These are phyloP conservation scores for Neocucurbitaria cava DNA, from an alignment of 2,329 filamentous ascomycete genomes.

Conservation along the genomic window DNA sequence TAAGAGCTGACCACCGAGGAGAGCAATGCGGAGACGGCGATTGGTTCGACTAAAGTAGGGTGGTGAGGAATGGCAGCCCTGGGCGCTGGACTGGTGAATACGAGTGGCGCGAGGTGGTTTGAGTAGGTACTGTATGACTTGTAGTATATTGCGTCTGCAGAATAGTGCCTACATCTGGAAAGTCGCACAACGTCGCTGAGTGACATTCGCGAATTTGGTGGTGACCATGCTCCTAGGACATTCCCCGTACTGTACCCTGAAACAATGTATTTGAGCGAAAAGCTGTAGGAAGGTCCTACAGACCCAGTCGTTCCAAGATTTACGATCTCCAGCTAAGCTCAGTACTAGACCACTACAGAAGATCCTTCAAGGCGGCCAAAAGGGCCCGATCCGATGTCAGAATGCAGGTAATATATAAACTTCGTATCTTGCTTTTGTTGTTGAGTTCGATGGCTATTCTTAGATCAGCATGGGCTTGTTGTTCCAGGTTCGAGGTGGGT, in stretches of 20 bases:
- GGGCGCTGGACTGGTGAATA: conserved; percentile 16
- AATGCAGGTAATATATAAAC: conserved; percentile 12
- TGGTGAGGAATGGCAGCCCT: conserved; percentile 11
- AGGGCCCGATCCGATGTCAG: conserved; percentile 1
- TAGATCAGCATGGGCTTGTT: conserved; percentile 1
- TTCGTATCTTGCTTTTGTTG: conserved; percentile 2
- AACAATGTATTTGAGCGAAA: too few species aligned
- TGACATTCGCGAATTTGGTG: background rate
- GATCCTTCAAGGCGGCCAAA: conserved; percentile 3
- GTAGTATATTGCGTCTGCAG: conserved; percentile 33
- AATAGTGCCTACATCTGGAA: conserved; percentile 3
- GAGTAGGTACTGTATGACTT: conserved; percentile 21
- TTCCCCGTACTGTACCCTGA: background rate
- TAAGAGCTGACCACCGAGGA: conserved; percentile 30
- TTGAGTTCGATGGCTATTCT: conserved; percentile 12
- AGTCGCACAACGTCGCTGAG: conserved; percentile 7
- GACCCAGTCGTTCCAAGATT: background rate
- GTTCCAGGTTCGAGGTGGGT: conserved; percentile 12
- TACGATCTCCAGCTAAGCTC: conserved; percentile 3
- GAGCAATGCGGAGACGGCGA: conserved; percentile 10
- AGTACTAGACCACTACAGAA: background rate
- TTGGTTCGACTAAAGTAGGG: conserved; percentile 18
- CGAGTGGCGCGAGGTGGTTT: conserved; percentile 16
- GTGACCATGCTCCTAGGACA: background rate
- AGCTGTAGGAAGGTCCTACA: too few species aligned